Conservation (phyloP, 2,329 filamentous ascomycete species). For the Fusarium falciforme region DNA sequence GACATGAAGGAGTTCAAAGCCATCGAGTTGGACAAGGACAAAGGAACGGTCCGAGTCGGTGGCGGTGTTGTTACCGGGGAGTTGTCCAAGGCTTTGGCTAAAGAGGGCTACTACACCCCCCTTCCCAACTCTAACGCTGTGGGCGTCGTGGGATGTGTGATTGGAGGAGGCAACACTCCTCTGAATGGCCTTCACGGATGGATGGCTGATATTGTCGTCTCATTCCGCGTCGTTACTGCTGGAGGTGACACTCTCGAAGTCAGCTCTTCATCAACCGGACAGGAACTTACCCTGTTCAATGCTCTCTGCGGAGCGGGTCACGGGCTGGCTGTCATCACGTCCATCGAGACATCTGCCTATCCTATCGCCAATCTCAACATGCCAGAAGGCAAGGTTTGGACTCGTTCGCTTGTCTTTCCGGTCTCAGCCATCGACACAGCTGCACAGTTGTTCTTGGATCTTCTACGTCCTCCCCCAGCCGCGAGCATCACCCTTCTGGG, state of each 20-base stretch:
- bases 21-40: slow-evolving; percentile 42
- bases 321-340: slow-evolving; percentile 48
- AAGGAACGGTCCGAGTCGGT: slow-evolving; percentile 42
- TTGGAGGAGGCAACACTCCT: slow-evolving; percentile 44
- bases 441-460: slow-evolving; percentile 31
- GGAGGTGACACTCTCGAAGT: slow-evolving; percentile 28
- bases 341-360: slow-evolving; percentile 41
- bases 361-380: slow-evolving; percentile 43
- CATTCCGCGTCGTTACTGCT: slow-evolving; percentile 44
- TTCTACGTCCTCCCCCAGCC: slow-evolving; percentile 26
- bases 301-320: slow-evolving; percentile 50
- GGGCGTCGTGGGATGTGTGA: slow-evolving; percentile 42
- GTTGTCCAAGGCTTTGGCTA: slow-evolving; percentile 36
- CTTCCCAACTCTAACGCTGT: slow-evolving; percentile 44
- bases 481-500: slow-evolving; percentile 41
- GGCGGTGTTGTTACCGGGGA: slow-evolving; percentile 46
- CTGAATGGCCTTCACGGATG: slow-evolving; percentile 48
- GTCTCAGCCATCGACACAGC: slow-evolving; percentile 34
- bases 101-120: slow-evolving; percentile 47
- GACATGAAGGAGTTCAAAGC: slow-evolving; percentile 48
- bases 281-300: slow-evolving; percentile 46
- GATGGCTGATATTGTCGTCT: slow-evolving; percentile 47
- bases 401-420: slow-evolving; percentile 45
- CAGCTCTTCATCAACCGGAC: slow-evolving; percentile 11
- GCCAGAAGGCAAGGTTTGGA: slow-evolving; percentile 47